Base-by-base conservation (phyloP, 2,329 filamentous ascomycete genomes). In the Hypoxylon sp. region DNA sequence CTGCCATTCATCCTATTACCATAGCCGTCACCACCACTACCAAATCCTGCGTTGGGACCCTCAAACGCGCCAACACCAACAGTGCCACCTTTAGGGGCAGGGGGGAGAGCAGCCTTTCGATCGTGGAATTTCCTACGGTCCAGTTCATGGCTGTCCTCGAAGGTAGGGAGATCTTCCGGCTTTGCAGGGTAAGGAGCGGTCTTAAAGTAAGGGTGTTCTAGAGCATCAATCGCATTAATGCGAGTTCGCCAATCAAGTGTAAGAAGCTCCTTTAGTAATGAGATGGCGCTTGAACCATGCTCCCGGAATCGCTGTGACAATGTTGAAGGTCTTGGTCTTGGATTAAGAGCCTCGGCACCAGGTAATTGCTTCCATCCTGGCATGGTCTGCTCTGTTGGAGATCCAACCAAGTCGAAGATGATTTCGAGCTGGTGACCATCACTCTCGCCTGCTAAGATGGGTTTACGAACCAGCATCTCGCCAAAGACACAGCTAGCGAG, bases 91-190 rank as follows among this genome's bases (percentile, higher is more conserved):
- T 95, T 94, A 0, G 96, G 96, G 0, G 95, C 96, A 11, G 96
- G 95, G 3, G 95, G 95, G 10, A 95, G 86, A 21, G 90, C 91
- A 21, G 91, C 91, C 76, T 93, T 93, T 75, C 96, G 91, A 64
- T 94, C 92, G 72, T 97, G 91, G 73, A 94, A 95, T 80, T 95
- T 97, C 78, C 94, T 89, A 55, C 95, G 89, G 78, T 99, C 96
- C n/a, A 98, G 84, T 79, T 99, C 96, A 80, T 99, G 96, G 48
- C 94, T 97, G 75, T 98, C 95, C 77, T 97, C 93, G 75, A 97
- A 98, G 14, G 84, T 87, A 1, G 96, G 96, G n/a, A 99, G 87
- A 55, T 98, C 94, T 70, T 91, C 90, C 0, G 96, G 93, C 60
- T 88, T 87, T 41, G 94, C 90, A 7, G 96, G 96, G 3, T 91